Conservation (phyloP, 352 stramenopile genomes). For the Phytopythium helicoides region DNA sequence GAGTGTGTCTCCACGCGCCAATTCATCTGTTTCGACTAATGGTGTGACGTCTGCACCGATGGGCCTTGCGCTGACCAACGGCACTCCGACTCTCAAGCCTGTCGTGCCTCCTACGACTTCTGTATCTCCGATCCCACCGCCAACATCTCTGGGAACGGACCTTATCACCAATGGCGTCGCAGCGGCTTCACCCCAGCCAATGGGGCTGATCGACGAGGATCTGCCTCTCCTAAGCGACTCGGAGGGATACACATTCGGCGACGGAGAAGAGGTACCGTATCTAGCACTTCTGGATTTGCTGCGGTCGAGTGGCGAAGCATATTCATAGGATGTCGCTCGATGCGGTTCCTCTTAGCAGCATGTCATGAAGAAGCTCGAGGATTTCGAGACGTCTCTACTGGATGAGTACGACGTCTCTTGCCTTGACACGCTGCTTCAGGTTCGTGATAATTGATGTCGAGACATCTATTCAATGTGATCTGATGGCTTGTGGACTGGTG, state of each 20-base stretch:
- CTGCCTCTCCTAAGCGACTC: conserved; percentile 66
- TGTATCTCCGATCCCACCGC: neutral
- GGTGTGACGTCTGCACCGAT: neutral
- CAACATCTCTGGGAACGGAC: conserved; percentile 3
- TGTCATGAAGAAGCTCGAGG: conserved; percentile 87
- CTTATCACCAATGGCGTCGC: conserved; percentile 6
- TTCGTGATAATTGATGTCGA: conserved; percentile 9
- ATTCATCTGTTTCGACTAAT: neutral
- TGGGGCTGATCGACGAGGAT: conserved; percentile 77
- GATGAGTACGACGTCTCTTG: conserved; percentile 86
- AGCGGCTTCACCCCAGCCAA: conserved; percentile 19
- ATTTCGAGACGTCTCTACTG: conserved; percentile 85
- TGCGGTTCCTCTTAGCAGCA: conserved; percentile 47
- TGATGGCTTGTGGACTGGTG: conserved; percentile 1
- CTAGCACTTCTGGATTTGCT: conserved; percentile 15
- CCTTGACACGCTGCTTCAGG: conserved; percentile 80
- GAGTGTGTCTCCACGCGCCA: conserved; percentile 12
- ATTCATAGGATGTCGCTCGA: conserved; percentile 19
- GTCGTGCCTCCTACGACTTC: conserved; percentile 5
- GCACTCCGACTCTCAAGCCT: neutral
- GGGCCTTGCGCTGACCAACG: conserved; percentile 29
- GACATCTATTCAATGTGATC: neutral
- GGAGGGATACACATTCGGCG: conserved; percentile 67
- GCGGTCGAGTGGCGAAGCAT: conserved; percentile 21
- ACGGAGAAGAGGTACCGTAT: conserved; percentile 70